These are phyloP conservation scores for Prunus yedoensis DNA, from an alignment of 331 rosid genomes.

Conservation along the genomic window DNA sequence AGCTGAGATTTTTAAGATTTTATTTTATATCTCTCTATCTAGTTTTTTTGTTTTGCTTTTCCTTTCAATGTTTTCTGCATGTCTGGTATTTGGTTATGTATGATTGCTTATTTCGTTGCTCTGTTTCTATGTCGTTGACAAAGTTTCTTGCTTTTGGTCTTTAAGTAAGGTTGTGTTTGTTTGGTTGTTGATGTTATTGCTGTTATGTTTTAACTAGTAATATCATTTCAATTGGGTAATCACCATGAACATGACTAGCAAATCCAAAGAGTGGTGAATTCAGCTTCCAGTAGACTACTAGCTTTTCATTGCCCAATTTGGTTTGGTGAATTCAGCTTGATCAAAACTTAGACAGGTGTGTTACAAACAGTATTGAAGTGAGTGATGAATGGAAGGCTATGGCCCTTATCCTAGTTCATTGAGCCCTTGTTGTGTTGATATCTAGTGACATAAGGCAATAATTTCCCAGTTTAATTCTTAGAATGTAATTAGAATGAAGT, in stretches of 20 bases:
- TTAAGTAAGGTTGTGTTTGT: not conserved
- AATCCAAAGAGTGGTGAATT: not conserved
- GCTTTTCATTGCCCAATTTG: not conserved
- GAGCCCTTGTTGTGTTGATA: not conserved
- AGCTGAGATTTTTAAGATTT: slow-evolving; percentile 7
- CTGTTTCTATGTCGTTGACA: slow-evolving; percentile 3
- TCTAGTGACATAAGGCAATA: not conserved
- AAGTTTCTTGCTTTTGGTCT: slow-evolving; percentile 4
- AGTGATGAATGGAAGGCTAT: not conserved
- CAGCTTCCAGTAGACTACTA: not conserved
- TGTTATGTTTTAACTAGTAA: not conserved
- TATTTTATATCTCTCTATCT: not conserved
- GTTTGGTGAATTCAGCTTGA: not conserved
- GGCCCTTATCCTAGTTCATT: not conserved
- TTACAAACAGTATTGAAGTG: not conserved
- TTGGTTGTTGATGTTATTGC: not conserved
- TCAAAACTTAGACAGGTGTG: not conserved
- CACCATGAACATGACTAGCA: not conserved
- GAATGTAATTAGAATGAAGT: not conserved
- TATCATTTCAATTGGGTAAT: not conserved
- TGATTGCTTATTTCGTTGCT: not conserved
- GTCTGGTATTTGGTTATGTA: not conserved
- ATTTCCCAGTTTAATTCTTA: not conserved
- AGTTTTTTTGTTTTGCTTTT: not conserved
- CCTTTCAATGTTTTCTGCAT: not conserved